Evolutionary conservation across 1,284 basidiomycete species (phyloP).

Genomic region (Leccinum subfulvum): DNA sequence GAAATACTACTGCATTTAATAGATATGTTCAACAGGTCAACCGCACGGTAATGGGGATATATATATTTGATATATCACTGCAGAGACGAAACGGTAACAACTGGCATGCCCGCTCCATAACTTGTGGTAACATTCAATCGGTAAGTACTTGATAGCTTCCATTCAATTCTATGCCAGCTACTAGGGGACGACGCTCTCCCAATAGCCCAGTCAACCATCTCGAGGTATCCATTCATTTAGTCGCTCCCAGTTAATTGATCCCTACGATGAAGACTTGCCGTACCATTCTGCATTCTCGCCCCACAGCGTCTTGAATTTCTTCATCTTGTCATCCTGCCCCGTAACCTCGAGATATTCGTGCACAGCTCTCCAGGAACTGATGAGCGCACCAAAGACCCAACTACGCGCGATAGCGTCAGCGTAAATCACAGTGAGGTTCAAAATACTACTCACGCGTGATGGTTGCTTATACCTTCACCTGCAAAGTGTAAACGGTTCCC

Average conservation of each 20-base stretch:
- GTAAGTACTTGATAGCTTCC: background rate
- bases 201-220: background rate
- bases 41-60: too few relatives aligned
- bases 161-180: background rate
- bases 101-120: background rate
- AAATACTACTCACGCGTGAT: background rate
- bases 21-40: too few relatives aligned
- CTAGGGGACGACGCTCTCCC: background rate
- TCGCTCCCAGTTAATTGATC: background rate
- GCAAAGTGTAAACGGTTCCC: too few relatives aligned
- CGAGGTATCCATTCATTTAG: background rate
- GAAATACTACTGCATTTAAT: too few relatives aligned
- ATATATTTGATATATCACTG: too few relatives aligned
- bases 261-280: background rate
- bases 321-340: slow-evolving; percentile 11
- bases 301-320: slow-evolving; percentile 19
- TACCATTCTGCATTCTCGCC: slow-evolving; percentile 25
- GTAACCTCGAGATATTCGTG: background rate
- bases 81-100: background rate
- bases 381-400: slow-evolving; percentile 21
- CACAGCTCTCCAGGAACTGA: background rate
- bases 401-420: background rate
- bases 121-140: background rate
- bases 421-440: background rate
- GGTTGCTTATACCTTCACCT: background rate